Base-by-base conservation (phyloP, 257 asterid species). In the Nicotiana obtusifolia region DNA sequence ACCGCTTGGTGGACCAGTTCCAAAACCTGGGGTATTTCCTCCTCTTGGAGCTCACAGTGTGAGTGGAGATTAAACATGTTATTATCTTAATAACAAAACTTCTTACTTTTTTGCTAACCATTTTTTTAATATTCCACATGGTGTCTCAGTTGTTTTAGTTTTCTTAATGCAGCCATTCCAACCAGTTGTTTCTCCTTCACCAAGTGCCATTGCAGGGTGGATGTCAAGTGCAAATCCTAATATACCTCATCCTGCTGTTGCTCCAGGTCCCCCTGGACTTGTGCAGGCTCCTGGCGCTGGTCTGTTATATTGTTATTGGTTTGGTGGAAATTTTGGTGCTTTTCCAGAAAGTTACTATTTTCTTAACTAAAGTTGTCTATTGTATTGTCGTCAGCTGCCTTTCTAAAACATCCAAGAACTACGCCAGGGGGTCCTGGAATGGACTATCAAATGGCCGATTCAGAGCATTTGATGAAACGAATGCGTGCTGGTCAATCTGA, bases 191-290 rank as follows among this genome's bases (percentile, higher is more conserved):
- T 86, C 92, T 64, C 97, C 98, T 56, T 69, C 87, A 79, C 97
- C 97, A 86, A 90, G 91, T 92, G 96, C 97, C 57, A 91, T 92
- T 31, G 96, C 97, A 7, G 96, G 97, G 81, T 94, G 98, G 98
- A 94, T 94, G 98, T 92, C 98, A 78, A 84, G 88, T 88, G 89
- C 97, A 49, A 86, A 81, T 57, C 87, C 86, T 80, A 82, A 89
- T 24, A 83, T 88, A 62, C 82, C 89, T 61, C 91, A 88, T 61
- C 87, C 87, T 68, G 87, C 86, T 80, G 83, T 88, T 87, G 91
- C 91, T 76, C 89, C 93, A 76, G 88, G 88, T 5, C 89, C 88
- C 65, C 88, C 89, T 75, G 91, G 89, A 73, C 83, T 88, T 17
- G 90, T 84, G 88, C 87, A 83, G 81, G 84, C 87, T 76, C 82